A percentile compares a stretch with the other conserved stretches of the same genome.
phyloP scores from a whole-genome alignment of 2,329 filamentous ascomycete species.

The Thelonectria olida region DNA sequence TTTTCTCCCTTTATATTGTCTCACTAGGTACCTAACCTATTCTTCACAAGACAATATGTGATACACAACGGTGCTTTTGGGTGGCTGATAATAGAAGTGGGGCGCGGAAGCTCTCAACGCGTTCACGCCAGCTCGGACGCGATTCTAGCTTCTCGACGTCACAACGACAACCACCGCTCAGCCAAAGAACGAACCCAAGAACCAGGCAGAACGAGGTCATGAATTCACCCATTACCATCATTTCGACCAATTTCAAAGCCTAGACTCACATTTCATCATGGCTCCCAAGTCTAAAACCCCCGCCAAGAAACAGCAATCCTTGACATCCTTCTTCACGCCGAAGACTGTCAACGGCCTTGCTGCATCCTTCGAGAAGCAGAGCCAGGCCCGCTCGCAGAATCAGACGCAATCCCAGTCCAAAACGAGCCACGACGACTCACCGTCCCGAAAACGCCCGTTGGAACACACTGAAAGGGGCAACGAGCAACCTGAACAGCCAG shows the following conservation, averaged over 20 bases:
- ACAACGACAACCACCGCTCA: slow-evolving; percentile 24
- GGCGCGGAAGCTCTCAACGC: slow-evolving; percentile 40
- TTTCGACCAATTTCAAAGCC: not conserved
- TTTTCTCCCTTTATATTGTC: too few relatives aligned
- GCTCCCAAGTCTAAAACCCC: slow-evolving; percentile 49
- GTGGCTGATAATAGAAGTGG: slow-evolving; percentile 28
- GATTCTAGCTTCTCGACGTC: slow-evolving; percentile 31
- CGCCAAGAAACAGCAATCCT: slow-evolving; percentile 78
- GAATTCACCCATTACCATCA: slow-evolving; percentile 13
- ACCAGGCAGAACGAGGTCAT: slow-evolving; percentile 7
- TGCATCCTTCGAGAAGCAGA: slow-evolving; percentile 47
- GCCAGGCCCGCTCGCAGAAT: slow-evolving; percentile 33
- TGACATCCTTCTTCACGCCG: slow-evolving; percentile 86
- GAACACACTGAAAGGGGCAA: slow-evolving; percentile 57
- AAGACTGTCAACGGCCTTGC: slow-evolving; percentile 61
- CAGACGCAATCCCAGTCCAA: slow-evolving; percentile 38
- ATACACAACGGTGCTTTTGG: not conserved
- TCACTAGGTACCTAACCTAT: too few relatives aligned
- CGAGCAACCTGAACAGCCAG: slow-evolving; percentile 46
- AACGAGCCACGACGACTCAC: slow-evolving; percentile 34
- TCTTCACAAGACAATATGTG: too few relatives aligned
- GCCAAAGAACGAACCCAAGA: not conserved
- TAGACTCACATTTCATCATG: slow-evolving; percentile 37
- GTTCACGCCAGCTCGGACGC: slow-evolving; percentile 33
- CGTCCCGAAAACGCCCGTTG: slow-evolving; percentile 60